Conservation (phyloP, 1,284 basidiomycete genomes). For the Cryptococcus sp. region DNA sequence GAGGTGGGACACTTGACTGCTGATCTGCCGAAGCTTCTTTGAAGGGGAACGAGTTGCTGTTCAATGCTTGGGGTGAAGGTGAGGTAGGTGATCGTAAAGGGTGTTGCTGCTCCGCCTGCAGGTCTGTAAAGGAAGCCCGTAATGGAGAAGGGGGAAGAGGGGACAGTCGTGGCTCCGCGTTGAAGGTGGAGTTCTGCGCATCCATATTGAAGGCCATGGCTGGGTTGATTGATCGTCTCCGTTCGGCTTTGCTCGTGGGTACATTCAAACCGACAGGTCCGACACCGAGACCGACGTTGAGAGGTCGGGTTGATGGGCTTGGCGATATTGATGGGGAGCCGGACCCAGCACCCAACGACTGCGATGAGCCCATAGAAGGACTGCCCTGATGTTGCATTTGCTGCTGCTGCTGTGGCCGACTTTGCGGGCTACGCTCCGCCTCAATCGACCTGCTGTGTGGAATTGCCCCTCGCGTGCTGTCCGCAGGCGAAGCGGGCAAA, state of each 20-base stretch:
- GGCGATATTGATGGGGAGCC: conserved; percentile 6
- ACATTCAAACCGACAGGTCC: conserved; percentile 44
- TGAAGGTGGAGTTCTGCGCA: conserved; percentile 37
- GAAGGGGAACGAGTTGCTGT: conserved; percentile 26
- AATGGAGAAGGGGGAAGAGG: conserved; percentile 51
- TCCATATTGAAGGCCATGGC: conserved; percentile 51
- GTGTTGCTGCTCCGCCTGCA: conserved; percentile 17
- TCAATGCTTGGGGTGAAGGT: conserved; percentile 18
- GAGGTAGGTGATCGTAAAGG: conserved; percentile 22
- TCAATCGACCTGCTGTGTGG: conserved; percentile 12
- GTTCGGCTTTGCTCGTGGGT: conserved; percentile 45
- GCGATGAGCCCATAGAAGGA: conserved; percentile 15
- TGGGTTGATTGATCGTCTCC: conserved; percentile 53
- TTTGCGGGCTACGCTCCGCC: conserved; percentile 11
- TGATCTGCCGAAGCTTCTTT: conserved; percentile 12
- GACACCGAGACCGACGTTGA: conserved; percentile 28
- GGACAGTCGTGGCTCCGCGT: conserved; percentile 35
- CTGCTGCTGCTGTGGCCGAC: conserved; percentile 5
- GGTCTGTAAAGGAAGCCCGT: conserved; percentile 41
- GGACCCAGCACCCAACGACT: conserved; percentile 6
- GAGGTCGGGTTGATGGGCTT: conserved; percentile 7
- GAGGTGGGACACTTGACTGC: not conserved
- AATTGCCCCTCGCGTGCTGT: conserved; percentile 8
- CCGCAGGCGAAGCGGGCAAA: conserved; percentile 29
- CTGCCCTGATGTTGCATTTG: not conserved